A percentile compares a stretch with the other conserved stretches of the same genome.
Evolutionary conservation across 2,329 filamentous ascomycete species (phyloP).

Genomic region (Pseudopyrenochaeta lycopersici): DNA sequence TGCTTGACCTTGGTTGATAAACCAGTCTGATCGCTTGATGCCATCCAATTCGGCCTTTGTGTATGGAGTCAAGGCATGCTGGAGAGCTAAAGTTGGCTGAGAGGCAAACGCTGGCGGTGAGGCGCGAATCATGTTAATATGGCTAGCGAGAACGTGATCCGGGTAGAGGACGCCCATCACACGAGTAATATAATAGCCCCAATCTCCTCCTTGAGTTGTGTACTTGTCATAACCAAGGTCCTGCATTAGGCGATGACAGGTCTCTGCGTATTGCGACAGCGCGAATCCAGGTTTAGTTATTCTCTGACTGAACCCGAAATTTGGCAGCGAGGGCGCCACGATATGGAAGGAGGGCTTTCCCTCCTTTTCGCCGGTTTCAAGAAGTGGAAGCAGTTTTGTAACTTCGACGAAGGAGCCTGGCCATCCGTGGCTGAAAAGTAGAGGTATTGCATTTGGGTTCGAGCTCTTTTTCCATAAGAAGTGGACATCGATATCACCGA

Average conservation of each 20-base stretch:
- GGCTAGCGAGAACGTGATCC: constrained; percentile 64
- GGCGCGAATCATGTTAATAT: constrained; percentile 68
- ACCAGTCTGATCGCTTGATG: constrained; percentile 65
- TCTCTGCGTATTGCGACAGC: constrained; percentile 69
- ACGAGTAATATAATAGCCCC: constrained; percentile 73
- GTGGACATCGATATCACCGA: constrained; percentile 69
- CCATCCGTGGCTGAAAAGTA: constrained; percentile 76
- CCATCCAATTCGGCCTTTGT: constrained; percentile 61
- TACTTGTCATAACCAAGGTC: constrained; percentile 70
- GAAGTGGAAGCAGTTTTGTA: constrained; percentile 64
- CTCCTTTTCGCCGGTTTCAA: constrained; percentile 43
- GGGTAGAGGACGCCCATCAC: constrained; percentile 69
- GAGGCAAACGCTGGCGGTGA: constrained; percentile 48
- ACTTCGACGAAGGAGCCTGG: constrained; percentile 76
- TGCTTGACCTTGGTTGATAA: constrained; percentile 63
- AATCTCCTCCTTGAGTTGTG: constrained; percentile 71
- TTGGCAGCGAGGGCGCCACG: constrained; percentile 64
- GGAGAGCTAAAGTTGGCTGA: constrained; percentile 66
- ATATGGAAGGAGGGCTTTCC: constrained; percentile 61
- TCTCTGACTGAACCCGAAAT: constrained; percentile 63
- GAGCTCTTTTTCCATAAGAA: constrained; percentile 68
- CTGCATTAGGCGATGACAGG: constrained; percentile 73
- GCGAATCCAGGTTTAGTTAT: constrained; percentile 65
- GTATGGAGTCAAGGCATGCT: constrained; percentile 65
- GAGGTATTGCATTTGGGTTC: constrained; percentile 64